These are phyloP conservation scores for Wickerhamiella pararugosa DNA, from an alignment of 1,139 yeast species.

Conservation along the genomic window DNA sequence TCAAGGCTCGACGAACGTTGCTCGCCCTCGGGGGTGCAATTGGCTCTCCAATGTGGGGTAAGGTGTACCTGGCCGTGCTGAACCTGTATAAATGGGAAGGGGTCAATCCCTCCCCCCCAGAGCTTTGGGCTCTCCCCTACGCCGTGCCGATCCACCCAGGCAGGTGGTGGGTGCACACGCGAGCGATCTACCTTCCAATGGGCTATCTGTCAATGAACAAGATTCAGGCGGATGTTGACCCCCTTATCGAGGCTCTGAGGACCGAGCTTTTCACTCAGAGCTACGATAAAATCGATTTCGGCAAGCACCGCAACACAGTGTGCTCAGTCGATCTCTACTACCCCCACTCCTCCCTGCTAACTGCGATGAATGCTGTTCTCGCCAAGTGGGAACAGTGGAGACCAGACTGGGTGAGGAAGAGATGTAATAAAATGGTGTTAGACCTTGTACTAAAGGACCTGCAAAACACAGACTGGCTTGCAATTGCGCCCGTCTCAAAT, in stretches of 20 bases:
- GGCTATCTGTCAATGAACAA: slow-evolving; percentile 59
- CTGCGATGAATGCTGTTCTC: slow-evolving; percentile 46
- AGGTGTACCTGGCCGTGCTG: slow-evolving; percentile 70
- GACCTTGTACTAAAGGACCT: slow-evolving; percentile 61
- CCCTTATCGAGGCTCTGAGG: slow-evolving; percentile 49
- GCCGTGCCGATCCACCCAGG: slow-evolving; percentile 79
- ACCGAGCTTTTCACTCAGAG: slow-evolving; percentile 60
- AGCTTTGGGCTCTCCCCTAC: slow-evolving; percentile 80
- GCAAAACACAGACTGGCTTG: slow-evolving; percentile 60
- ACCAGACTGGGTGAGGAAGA: slow-evolving; percentile 55
- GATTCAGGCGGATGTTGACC: slow-evolving; percentile 45
- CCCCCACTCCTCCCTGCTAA: slow-evolving; percentile 64
- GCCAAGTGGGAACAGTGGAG: slow-evolving; percentile 55
- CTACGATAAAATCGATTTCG: slow-evolving; percentile 53
- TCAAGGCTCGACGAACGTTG: slow-evolving; percentile 62
- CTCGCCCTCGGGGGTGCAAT: slow-evolving; percentile 74
- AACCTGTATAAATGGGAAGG: slow-evolving; percentile 90
- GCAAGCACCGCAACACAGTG: slow-evolving; percentile 60
- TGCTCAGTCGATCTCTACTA: slow-evolving; percentile 88
- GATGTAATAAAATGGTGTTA: slow-evolving; percentile 39
- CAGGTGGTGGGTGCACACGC: slow-evolving; percentile 97
- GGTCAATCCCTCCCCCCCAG: slow-evolving; percentile 97
- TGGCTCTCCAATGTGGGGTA: slow-evolving; percentile 95
- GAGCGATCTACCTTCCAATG: slow-evolving; percentile 80
- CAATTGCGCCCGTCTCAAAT: slow-evolving; percentile 89